Evolutionary conservation across 1,139 yeast genomes (phyloP).

Genomic region (Suhomyces anneliseae): DNA sequence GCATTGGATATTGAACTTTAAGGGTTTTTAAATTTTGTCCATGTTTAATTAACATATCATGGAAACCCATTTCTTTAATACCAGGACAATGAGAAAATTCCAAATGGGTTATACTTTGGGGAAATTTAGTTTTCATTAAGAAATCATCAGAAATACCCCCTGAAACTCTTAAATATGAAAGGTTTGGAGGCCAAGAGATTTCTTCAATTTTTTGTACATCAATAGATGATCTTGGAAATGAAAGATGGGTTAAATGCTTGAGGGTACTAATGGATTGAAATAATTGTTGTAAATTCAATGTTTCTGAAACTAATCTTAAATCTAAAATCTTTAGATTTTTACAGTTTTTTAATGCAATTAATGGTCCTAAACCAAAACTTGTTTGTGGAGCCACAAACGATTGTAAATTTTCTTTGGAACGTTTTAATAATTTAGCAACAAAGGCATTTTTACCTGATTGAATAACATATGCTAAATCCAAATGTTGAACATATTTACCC

Average conservation of each 20-base stretch:
- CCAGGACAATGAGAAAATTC: slow-evolving; percentile 89
- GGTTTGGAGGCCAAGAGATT: slow-evolving; percentile 71
- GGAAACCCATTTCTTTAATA: slow-evolving; percentile 60
- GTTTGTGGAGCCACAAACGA: slow-evolving; percentile 90
- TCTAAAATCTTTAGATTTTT: slow-evolving; percentile 64
- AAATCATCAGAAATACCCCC: slow-evolving; percentile 90
- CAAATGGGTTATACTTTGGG: slow-evolving; percentile 64
- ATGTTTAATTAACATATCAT: slow-evolving; percentile 56
- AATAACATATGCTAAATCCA: slow-evolving; percentile 75
- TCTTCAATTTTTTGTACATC: slow-evolving; percentile 61
- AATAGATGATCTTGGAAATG: slow-evolving; percentile 87
- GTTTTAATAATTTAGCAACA: slow-evolving; percentile 75
- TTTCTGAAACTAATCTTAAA: slow-evolving; percentile 86
- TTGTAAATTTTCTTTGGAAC: slow-evolving; percentile 65
- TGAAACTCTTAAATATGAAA: slow-evolving; percentile 71
- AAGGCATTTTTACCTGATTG: slow-evolving; percentile 94
- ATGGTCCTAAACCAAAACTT: slow-evolving; percentile 88
- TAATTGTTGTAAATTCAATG: slow-evolving; percentile 76
- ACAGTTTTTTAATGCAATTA: slow-evolving; percentile 76
- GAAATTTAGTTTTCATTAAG: slow-evolving; percentile 64
- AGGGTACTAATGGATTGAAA: slow-evolving; percentile 71
- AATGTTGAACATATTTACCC: slow-evolving; percentile 46
- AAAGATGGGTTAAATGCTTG: slow-evolving; percentile 63
- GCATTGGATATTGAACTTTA: slow-evolving; percentile 85
- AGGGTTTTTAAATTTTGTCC: slow-evolving; percentile 66